Conservation (phyloP, 495 filamentous ascomycete genomes). For the Lepidopterella palustris region DNA sequence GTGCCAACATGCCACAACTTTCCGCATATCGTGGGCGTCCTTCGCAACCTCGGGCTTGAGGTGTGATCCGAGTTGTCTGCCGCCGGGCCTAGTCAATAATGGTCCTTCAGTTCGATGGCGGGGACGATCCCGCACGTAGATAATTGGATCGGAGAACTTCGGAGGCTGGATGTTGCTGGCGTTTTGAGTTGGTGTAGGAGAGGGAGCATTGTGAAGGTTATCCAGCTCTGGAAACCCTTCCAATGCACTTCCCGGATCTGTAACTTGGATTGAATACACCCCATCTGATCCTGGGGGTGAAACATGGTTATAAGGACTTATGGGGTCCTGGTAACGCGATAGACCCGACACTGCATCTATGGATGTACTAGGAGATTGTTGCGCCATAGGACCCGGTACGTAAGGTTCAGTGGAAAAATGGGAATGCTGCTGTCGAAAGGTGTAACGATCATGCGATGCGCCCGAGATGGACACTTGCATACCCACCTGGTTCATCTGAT, state of each 20-base stretch:
- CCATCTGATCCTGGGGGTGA: constrained; percentile 15
- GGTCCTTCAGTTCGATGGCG: neutral
- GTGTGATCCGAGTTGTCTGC: constrained; percentile 26
- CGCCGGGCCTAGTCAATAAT: constrained; percentile 17
- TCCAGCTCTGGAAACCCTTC: constrained; percentile 7
- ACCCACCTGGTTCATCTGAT: neutral
- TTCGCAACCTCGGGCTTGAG: constrained; percentile 24
- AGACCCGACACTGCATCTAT: neutral
- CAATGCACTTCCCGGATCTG: constrained; percentile 1
- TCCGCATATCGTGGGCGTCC: constrained; percentile 32
- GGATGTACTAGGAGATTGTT: neutral
- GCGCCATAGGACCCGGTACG: neutral
- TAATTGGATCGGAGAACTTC: neutral
- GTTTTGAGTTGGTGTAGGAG: neutral
- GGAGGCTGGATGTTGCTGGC: neutral
- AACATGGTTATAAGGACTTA: constrained; percentile 6
- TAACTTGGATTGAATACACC: constrained; percentile 12
- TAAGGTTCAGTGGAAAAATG: neutral
- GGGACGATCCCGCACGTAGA: neutral
- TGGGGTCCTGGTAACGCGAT: constrained; percentile 14
- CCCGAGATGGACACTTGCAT: neutral
- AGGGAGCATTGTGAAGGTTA: neutral
- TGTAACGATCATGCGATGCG: neutral
- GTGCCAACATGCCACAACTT: constrained; percentile 34
- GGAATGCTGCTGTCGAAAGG: neutral